Evolutionary conservation across 1,139 yeast genomes (phyloP), one percentile per base, ranked within the genome.

Genomic region (Lodderomyces elongisporus): DNA sequence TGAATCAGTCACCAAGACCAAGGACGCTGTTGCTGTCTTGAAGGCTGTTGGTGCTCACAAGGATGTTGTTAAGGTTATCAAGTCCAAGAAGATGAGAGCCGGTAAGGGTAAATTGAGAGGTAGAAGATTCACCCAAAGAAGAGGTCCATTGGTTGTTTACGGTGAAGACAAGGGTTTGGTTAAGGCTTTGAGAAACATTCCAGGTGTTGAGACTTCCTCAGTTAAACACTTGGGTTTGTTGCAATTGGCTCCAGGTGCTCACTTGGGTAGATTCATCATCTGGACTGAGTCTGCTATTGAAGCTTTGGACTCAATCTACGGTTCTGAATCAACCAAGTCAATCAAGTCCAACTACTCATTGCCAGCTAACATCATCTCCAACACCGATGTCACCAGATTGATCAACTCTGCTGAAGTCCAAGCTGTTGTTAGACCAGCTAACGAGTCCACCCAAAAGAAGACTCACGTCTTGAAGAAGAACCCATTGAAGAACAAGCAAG

Each of bases 101-200:
- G 99, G 99, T 80, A 87, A 91, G 83, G 99, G 99, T 84, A 91
- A 91, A 79, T 77, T 87, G 77, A 88, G 99, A 83, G 95, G 95
- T 76, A 87, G 99, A 79, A 91, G 99, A 79, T 85, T 79, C 84
- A 87, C 96, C 59, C 98, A 91, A 78, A 88, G 97, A 82, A 87
- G 93, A 74, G 99, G 99, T 71, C 99, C 99, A 66, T 85, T 91
- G 66, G 95, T 91, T 56, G 96, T 91, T 72, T 91, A 89, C 87
- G 81, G 87, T 61, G 78, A 89, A 74, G 97, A 93, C 81, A 85
- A 89, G 66, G 97, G 98, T 77, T 61, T 91, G 43, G 95, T 85
- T 65, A 87, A 87, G 80, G 98, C 98, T 50, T 87, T 91, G 82
- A 89, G 97, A 84, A 93, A 91, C 85, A 76, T 91, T 54, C 98